phyloP scores from a whole-genome alignment of 2,329 filamentous ascomycete species.

The Ophiostoma pallidulum region DNA sequence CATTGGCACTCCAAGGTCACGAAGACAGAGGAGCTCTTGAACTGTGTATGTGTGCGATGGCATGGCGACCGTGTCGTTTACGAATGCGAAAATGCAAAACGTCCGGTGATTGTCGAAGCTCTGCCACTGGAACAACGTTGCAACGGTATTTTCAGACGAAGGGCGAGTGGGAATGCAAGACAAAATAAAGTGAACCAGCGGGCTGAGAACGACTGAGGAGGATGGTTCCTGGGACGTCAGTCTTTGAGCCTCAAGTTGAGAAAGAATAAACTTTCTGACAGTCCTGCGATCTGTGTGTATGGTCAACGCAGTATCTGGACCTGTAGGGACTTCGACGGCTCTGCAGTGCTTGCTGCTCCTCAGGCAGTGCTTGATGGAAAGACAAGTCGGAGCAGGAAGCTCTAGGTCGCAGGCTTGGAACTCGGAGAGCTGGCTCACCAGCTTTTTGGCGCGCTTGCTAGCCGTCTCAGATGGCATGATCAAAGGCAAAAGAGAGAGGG shows the following conservation, averaged over 20 bases:
- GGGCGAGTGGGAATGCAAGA: conserved; percentile 9
- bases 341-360: conserved; percentile 11
- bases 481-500: not conserved
- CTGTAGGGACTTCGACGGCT: conserved; percentile 1
- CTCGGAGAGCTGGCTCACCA: conserved; percentile 12
- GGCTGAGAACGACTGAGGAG: conserved; percentile 9
- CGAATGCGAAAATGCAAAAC: conserved; percentile 15
- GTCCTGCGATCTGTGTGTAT: not conserved
- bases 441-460: conserved; percentile 11
- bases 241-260: conserved; percentile 16
- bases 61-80: conserved; percentile 11
- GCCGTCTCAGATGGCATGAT: conserved; percentile 1
- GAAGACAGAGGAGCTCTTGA: conserved; percentile 16
- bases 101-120: conserved; percentile 9
- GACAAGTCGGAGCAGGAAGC: conserved; percentile 12
- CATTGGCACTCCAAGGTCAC: conserved; percentile 1
- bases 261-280: conserved; percentile 14
- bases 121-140: conserved; percentile 16
- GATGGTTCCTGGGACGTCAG: conserved; percentile 13
- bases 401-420: conserved; percentile 12
- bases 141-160: not conserved
- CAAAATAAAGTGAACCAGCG: conserved; percentile 14
- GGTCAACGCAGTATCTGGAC: not conserved
- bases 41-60: conserved; percentile 14
- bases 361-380: conserved; percentile 12